Conservation (phyloP, 2,329 filamentous ascomycete species). For the Cladophialophora carrionii region DNA sequence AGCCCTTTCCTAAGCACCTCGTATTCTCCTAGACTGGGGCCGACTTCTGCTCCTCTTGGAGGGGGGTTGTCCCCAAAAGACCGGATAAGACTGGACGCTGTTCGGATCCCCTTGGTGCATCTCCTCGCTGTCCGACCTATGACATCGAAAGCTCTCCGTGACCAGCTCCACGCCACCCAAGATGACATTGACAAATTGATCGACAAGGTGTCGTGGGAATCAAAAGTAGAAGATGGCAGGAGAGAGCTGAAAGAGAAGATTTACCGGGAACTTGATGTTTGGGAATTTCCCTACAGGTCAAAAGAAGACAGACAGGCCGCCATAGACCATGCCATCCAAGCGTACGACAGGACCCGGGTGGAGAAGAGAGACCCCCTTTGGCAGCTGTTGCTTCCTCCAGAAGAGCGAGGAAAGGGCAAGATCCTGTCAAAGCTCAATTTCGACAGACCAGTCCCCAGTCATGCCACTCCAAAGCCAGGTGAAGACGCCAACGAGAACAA, state of each 20-base stretch:
- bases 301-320: constrained; percentile 61
- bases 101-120: constrained; percentile 53
- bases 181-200: constrained; percentile 55
- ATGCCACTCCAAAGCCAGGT: constrained; percentile 28
- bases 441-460: constrained; percentile 34
- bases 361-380: constrained; percentile 64
- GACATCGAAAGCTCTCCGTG: constrained; percentile 52
- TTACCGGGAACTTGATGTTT: constrained; percentile 65
- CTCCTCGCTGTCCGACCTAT: constrained; percentile 59
- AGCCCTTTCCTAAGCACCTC: constrained; percentile 48
- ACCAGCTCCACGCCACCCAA: constrained; percentile 53
- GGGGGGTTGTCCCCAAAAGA: constrained; percentile 38
- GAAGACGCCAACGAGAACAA: constrained; percentile 33
- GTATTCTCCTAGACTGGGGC: constrained; percentile 45
- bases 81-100: constrained; percentile 47
- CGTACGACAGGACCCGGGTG: constrained; percentile 65
- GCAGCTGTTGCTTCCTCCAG: constrained; percentile 63
- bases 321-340: constrained; percentile 64
- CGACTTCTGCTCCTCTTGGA: constrained; percentile 50
- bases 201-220: constrained; percentile 57
- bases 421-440: constrained; percentile 63
- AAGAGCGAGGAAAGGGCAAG: constrained; percentile 65
- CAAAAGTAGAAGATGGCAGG: constrained; percentile 50
- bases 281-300: constrained; percentile 62
- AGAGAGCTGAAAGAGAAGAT: constrained; percentile 61